phyloP scores from a whole-genome alignment of 257 asterid species.

The Cruciata laevipes region DNA sequence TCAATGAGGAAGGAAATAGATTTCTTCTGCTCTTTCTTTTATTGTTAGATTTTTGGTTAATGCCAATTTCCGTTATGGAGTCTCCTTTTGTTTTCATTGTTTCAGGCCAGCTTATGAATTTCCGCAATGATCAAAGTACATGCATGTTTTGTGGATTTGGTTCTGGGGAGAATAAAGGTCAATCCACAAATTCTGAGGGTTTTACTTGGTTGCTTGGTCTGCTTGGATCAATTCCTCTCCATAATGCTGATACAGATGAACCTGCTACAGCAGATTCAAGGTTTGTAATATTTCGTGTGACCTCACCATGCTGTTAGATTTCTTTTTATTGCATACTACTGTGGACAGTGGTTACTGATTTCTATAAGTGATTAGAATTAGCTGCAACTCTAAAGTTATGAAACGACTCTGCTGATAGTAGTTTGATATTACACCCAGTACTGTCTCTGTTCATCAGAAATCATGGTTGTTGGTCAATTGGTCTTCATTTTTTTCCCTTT shows the following conservation, averaged over 20 bases:
- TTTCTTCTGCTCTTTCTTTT: not conserved
- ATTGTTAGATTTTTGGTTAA: conserved; percentile 1
- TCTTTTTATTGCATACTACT: conserved; percentile 2
- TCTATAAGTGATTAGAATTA: not conserved
- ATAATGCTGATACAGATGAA: conserved; percentile 57
- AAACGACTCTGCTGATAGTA: not conserved
- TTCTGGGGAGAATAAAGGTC: conserved; percentile 51
- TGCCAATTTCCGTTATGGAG: conserved; percentile 9
- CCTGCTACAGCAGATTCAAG: conserved; percentile 54
- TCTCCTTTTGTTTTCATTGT: conserved; percentile 12
- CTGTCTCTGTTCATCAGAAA: not conserved
- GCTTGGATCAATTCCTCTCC: conserved; percentile 82
- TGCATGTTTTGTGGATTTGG: conserved; percentile 59
- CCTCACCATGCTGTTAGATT: not conserved
- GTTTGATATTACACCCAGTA: not conserved
- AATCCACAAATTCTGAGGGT: conserved; percentile 69
- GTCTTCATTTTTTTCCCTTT: too few species aligned
- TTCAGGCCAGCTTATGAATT: conserved; percentile 59
- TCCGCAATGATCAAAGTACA: conserved; percentile 54
- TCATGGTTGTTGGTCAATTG: not conserved
- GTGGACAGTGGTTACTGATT: not conserved
- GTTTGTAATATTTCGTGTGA: conserved; percentile 25
- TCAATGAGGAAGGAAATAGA: not conserved
- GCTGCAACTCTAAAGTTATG: not conserved
- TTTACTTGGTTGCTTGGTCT: conserved; percentile 86